phyloP scores from a whole-genome alignment of 768 basidiomycete genomes.

The Russula compacta region DNA sequence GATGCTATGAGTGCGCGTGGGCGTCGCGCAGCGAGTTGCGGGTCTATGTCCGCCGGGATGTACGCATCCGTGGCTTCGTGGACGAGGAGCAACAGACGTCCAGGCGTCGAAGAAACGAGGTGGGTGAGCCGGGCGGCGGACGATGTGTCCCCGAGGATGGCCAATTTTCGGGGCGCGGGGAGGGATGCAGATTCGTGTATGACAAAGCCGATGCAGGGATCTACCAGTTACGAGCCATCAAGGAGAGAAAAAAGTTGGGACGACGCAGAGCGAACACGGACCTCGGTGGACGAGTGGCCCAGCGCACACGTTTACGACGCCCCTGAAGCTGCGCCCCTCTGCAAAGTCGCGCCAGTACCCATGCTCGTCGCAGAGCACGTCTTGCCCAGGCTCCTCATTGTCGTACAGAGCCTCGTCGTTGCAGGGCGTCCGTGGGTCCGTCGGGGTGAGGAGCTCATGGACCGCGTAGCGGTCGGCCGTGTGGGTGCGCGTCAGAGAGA shows the following conservation, averaged over 20 bases:
- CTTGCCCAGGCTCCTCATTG: constrained; percentile 55
- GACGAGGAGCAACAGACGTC: constrained; percentile 49
- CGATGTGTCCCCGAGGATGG: constrained; percentile 70
- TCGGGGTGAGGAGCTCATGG: constrained; percentile 60
- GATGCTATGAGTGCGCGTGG: constrained; percentile 31
- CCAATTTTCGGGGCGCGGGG: constrained; percentile 48
- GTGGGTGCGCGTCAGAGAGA: constrained; percentile 56
- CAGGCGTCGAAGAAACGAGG: constrained; percentile 27
- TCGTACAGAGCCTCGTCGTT: constrained; percentile 41
- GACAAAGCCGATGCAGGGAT: constrained; percentile 73
- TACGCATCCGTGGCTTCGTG: constrained; percentile 79
- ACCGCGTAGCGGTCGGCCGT: constrained; percentile 59
- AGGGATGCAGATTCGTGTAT: constrained; percentile 44
- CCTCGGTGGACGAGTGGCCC: constrained; percentile 73
- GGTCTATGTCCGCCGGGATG: constrained; percentile 49
- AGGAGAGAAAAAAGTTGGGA: background rate
- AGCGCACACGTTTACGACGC: constrained; percentile 53
- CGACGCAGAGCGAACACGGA: constrained; percentile 25
- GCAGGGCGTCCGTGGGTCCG: constrained; percentile 49
- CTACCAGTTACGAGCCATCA: constrained; percentile 28
- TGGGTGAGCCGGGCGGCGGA: constrained; percentile 54
- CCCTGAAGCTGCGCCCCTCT: constrained; percentile 30
- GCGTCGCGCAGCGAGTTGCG: constrained; percentile 35
- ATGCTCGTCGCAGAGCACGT: constrained; percentile 44
- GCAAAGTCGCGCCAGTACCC: constrained; percentile 62